A percentile compares a stretch with the other conserved stretches of the same genome.
phyloP scores from a whole-genome alignment of 2,329 filamentous ascomycete species.

The Colletotrichum echinochloae region DNA sequence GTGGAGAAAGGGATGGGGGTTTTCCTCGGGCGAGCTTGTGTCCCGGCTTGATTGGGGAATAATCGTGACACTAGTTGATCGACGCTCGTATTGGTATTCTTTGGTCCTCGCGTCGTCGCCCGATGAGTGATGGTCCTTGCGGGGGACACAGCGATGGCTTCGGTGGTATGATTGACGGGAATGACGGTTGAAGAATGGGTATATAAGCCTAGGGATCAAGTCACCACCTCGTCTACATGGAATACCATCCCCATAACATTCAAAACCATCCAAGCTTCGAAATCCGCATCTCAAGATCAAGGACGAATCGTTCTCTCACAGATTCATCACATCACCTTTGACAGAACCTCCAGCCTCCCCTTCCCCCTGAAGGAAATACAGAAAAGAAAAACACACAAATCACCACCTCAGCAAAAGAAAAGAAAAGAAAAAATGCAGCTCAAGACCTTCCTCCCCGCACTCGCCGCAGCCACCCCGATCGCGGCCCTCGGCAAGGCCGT shows the following conservation, averaged over 20 bases:
- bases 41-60: conserved; percentile 3
- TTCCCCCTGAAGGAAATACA: too few species aligned
- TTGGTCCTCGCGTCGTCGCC: background rate
- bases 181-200: background rate
- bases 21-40: background rate
- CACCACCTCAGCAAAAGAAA: background rate
- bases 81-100: conserved; percentile 19
- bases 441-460: conserved; percentile 29
- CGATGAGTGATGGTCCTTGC: background rate
- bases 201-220: background rate
- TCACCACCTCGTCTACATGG: background rate
- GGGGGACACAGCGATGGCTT: background rate
- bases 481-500: conserved; percentile 50
- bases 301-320: too few species aligned
- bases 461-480: conserved; percentile 44
- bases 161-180: background rate
- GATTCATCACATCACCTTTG: background rate
- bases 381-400: background rate
- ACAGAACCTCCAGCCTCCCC: too few species aligned
- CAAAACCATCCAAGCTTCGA: background rate
- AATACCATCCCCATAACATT: background rate
- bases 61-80: conserved; percentile 17
- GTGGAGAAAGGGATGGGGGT: too few species aligned
- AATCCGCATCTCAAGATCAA: background rate
- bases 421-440: conserved; percentile 23